Evolutionary conservation across 805 yeast species (phyloP), one percentile per base, ranked within the genome.

Genomic region (Lachancea kluyveri): DNA sequence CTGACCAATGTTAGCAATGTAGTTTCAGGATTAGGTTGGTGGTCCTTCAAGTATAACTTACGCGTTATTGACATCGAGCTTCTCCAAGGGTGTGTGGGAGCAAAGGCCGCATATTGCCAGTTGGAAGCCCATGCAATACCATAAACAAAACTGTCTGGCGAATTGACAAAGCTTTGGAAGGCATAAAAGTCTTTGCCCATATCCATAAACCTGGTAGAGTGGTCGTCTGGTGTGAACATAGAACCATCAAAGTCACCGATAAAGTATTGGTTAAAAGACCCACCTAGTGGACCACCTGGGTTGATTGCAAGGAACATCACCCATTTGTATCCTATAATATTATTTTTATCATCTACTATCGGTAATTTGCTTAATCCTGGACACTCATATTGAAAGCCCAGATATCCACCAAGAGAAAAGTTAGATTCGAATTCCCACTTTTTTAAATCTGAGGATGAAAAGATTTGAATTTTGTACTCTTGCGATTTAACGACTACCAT

Each of bases 41-140:
- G 49, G 16, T 48, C 43, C 17, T 43, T 46, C 31, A 58, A 35
- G 11, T 54, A 44, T 29, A 48, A 45, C 29, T 53, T 52, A 32
- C 63, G 48, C n/a, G 43, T 52, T 11, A 57, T 33, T 1, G 65
- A 46, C 64, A 61, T 57, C 3, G 64, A 52, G 12, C 59, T 45
- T 31, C 63, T 52, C 61, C 62, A 63, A 6, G 49, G 43, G 5
- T 35, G 39, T 8, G 64, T 59, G n/a, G 69, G 68, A 11, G 53
- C 62, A 12, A 40, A 41, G 14, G 47, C 49, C 15, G 52, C 50
- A 36, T 64, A 64, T 41, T 62, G 64, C 69, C 69, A 64, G 42
- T 62, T 62, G 23, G 65, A 58, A 22, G 66, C 64, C 69, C 69
- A 64, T 4, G 64, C 67, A 25, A 63, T 37, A 16, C 64, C 64